phyloP scores from a whole-genome alignment of 2,329 filamentous ascomycete species.

The Thermothelomyces thermophilus region DNA sequence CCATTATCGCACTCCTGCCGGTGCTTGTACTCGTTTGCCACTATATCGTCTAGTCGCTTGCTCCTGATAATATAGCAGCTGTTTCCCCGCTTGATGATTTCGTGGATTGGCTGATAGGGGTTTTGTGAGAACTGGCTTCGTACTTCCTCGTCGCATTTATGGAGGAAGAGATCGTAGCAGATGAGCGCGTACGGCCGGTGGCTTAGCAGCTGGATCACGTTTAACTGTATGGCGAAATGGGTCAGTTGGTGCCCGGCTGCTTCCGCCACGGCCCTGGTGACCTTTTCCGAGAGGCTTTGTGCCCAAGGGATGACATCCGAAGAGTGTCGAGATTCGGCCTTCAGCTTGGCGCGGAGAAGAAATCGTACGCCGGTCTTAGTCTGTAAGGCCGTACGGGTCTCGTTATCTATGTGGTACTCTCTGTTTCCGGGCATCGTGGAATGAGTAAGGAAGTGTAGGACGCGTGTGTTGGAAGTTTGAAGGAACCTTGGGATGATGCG shows the following conservation, averaged over 20 bases:
- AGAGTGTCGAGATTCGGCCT: not conserved
- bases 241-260: not conserved
- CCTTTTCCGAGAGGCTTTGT: not conserved
- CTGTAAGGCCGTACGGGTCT: not conserved
- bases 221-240: not conserved
- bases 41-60: not conserved
- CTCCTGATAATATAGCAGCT: not conserved
- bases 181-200: slow-evolving; percentile 1
- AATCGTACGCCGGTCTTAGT: not conserved
- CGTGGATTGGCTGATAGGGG: not conserved
- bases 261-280: not conserved
- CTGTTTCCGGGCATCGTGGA: not conserved
- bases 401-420: not conserved
- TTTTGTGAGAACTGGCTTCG: not conserved
- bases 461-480: too few species aligned
- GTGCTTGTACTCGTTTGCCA: not conserved
- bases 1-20: not conserved
- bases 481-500: too few species aligned
- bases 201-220: not conserved
- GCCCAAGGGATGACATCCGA: slow-evolving; percentile 5
- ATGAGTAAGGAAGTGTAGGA: not conserved
- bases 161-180: slow-evolving; percentile 3
- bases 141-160: not conserved
- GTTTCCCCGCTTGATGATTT: slow-evolving; percentile 2
- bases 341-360: not conserved